Evolutionary conservation across 495 filamentous ascomycete genomes (phyloP).

Genomic region (Tuber microsphaerosporum): DNA sequence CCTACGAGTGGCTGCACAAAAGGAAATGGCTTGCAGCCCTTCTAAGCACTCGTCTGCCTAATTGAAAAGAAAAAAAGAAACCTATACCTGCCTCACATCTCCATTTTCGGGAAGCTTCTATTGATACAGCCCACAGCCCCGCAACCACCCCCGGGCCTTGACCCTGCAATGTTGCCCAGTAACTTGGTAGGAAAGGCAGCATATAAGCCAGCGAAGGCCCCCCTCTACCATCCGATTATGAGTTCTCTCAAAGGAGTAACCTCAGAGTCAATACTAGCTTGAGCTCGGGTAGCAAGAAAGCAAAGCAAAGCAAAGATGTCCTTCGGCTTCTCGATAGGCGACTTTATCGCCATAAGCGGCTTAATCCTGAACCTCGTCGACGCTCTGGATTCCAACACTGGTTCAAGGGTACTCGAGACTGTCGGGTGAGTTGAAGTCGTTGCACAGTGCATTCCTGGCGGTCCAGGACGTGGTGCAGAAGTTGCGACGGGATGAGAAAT

Average conservation of each 20-base stretch:
- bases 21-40: too few relatives aligned
- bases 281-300: neutral
- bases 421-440: constrained; percentile 6
- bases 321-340: constrained; percentile 6
- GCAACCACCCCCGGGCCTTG: neutral
- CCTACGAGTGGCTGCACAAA: too few relatives aligned
- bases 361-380: constrained; percentile 4
- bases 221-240: neutral
- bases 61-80: too few relatives aligned
- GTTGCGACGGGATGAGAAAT: neutral
- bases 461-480: neutral
- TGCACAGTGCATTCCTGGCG: neutral
- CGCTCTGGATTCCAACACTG: neutral
- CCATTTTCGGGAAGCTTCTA: neutral
- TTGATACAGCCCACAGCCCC: neutral
- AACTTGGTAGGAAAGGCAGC: neutral
- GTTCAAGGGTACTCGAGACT: neutral
- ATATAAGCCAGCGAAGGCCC: neutral
- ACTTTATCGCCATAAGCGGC: constrained; percentile 5
- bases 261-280: neutral
- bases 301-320: neutral
- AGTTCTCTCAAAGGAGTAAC: neutral
- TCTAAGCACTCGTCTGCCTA: too few relatives aligned
- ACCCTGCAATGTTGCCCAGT: neutral
- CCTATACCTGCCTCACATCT: neutral